phyloP scores from a whole-genome alignment of 257 asterid genomes.

The Coffea eugenioides region DNA sequence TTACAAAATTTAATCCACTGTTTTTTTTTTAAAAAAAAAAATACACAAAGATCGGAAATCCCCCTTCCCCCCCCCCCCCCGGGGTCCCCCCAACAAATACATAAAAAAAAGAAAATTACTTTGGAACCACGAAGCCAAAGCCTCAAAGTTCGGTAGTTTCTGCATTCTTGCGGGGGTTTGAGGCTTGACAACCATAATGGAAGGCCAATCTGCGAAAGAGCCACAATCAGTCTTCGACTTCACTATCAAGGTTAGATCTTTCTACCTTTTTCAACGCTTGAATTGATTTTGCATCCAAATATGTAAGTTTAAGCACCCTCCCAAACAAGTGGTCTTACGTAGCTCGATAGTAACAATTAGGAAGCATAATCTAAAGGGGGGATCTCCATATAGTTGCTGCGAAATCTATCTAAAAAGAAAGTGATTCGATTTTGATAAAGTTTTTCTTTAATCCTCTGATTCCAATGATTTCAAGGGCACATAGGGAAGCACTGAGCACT shows the following conservation, averaged over 20 bases:
- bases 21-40: too few species aligned
- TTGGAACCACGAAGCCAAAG: neutral
- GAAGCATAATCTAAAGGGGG: neutral
- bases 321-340: too few species aligned
- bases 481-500: neutral
- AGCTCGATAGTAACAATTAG: neutral
- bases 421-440: neutral
- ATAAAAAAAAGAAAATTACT: neutral
- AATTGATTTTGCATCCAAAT: too few species aligned
- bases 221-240: slow-evolving; percentile 12
- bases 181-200: neutral
- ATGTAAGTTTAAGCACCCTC: too few species aligned
- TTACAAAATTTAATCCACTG: too few species aligned
- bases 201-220: neutral
- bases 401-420: too few species aligned
- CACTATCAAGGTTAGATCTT: slow-evolving; percentile 13
- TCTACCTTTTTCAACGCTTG: neutral
- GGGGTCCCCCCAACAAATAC: too few species aligned
- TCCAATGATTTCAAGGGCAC: neutral
- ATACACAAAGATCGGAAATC: too few species aligned
- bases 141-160: neutral
- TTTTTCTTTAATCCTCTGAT: neutral
- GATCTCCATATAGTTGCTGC: neutral
- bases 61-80: too few species aligned
- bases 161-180: slow-evolving; percentile 1